Evolutionary conservation across 768 basidiomycete species (phyloP).

Genomic region (Pleurotus pulmonarius): DNA sequence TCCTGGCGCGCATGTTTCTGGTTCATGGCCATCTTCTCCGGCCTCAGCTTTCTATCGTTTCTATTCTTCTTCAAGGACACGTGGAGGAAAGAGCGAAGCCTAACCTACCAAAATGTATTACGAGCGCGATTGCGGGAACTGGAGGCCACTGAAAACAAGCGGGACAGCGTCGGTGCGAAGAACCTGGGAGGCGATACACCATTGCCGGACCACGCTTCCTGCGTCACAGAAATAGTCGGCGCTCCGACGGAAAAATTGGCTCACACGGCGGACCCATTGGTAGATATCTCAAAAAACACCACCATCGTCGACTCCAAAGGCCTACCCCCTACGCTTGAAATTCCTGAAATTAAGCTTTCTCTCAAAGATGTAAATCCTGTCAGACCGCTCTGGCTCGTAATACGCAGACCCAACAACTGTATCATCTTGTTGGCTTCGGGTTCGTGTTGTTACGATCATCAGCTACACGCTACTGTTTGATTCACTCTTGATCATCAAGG

Average conservation of each 20-base stretch:
- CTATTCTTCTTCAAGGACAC: slow-evolving; percentile 75
- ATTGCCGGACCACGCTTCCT: slow-evolving; percentile 8
- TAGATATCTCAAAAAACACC: background rate
- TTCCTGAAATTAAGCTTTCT: slow-evolving; percentile 43
- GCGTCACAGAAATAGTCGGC: background rate
- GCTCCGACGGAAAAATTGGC: background rate
- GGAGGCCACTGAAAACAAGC: slow-evolving; percentile 38
- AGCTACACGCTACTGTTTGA: background rate
- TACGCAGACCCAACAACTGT: slow-evolving; percentile 65
- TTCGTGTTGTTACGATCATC: background rate
- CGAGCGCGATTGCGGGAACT: slow-evolving; percentile 24
- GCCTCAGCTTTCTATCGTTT: slow-evolving; percentile 51
- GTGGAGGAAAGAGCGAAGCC: slow-evolving; percentile 77
- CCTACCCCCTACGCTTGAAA: background rate
- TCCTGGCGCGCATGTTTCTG: slow-evolving; percentile 83
- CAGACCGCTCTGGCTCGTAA: slow-evolving; percentile 52
- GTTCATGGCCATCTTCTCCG: slow-evolving; percentile 68
- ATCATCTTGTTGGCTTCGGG: slow-evolving; percentile 58
- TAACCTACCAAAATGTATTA: slow-evolving; percentile 67
- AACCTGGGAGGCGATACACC: slow-evolving; percentile 22
- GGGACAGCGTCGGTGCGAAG: slow-evolving; percentile 75
- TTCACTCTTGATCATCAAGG: slow-evolving; percentile 32
- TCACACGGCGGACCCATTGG: background rate
- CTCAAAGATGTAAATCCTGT: slow-evolving; percentile 75
- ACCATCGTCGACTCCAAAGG: too few species aligned